Base-by-base conservation (phyloP, 768 basidiomycete species). In the Naganishia randhawae region DNA sequence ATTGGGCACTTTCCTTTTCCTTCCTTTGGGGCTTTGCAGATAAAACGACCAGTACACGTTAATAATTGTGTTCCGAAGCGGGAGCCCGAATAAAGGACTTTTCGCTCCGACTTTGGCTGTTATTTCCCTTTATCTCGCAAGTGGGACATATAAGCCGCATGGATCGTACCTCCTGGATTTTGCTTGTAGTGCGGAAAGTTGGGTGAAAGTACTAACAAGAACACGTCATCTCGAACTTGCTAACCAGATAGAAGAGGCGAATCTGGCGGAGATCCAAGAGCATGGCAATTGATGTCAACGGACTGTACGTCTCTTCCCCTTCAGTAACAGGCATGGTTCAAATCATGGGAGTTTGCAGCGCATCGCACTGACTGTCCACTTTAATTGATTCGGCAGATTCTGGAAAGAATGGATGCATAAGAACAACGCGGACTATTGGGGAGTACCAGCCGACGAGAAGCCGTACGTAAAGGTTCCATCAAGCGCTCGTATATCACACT, bases 331-430 rank as follows among this genome's bases (percentile, higher is more conserved):
- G n/a, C n/a, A n/a, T n/a, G n/a, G n/a, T n/a, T n/a, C n/a, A n/a
- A n/a, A n/a, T n/a, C n/a, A n/a, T n/a, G n/a, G n/a, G n/a, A n/a
- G n/a, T n/a, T n/a, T n/a, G n/a, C n/a, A n/a, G n/a, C n/a, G n/a
- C n/a, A n/a, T n/a, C n/a, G n/a, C n/a, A n/a, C n/a, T n/a, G n/a
- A n/a, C n/a, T n/a, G n/a, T n/a, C n/a, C n/a, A n/a, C n/a, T n/a
- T n/a, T n/a, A n/a, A n/a, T n/a, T n/a, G n/a, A 42, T 41, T 27
- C 29, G 9, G 19, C 57, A 64, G 63, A 4, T 50, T 51, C 22
- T 64, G 63, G 63, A 64, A 64, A 51, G 45, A 64, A 25, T 64
- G 63, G 63, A 64, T 22, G 22, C 42, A 64, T 33, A 50, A 64
- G 45, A 64, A 64, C 27, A 64, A 64, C 29, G 45, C 42, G 1